Conservation (phyloP, 305 asterid species). For the Solanum hybrid region DNA sequence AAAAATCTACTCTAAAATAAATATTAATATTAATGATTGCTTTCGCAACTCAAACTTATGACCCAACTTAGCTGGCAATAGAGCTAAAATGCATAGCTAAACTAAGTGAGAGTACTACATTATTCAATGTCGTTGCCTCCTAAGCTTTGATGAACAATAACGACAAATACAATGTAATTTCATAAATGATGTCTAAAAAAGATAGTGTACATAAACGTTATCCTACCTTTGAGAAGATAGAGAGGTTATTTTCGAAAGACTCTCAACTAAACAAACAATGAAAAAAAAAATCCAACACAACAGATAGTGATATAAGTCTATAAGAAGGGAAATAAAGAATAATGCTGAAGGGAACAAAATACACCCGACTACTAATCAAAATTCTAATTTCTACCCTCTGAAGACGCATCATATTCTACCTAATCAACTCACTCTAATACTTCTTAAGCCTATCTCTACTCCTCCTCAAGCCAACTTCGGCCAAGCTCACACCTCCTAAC, state of each 20-base stretch:
- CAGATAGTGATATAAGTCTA: neutral
- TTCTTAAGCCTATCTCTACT: neutral
- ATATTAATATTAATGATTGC: neutral
- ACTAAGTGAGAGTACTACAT: neutral
- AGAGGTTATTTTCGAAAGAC: fast-evolving
- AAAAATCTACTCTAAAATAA: neutral
- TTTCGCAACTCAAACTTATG: neutral
- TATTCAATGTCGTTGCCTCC: neutral
- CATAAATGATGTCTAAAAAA: neutral
- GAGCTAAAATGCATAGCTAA: neutral
- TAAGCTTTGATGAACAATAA: neutral
- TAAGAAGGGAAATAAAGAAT: neutral
- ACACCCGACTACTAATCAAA: neutral
- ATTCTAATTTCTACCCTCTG: neutral
- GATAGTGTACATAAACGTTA: neutral
- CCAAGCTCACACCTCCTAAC: neutral
- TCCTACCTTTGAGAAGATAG: neutral
- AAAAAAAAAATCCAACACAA: neutral
- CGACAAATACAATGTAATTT: neutral
- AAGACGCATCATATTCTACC: neutral
- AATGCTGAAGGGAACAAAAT: neutral
- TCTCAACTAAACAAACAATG: neutral
- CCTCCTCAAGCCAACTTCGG: neutral
- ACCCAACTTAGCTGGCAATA: neutral
- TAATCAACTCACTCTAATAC: neutral